Percentiles rank a stretch among this genome's conserved stretches.
These are phyloP conservation scores for Passiflora organensis DNA, from an alignment of 345 rosid genomes.

Conservation along the genomic window DNA sequence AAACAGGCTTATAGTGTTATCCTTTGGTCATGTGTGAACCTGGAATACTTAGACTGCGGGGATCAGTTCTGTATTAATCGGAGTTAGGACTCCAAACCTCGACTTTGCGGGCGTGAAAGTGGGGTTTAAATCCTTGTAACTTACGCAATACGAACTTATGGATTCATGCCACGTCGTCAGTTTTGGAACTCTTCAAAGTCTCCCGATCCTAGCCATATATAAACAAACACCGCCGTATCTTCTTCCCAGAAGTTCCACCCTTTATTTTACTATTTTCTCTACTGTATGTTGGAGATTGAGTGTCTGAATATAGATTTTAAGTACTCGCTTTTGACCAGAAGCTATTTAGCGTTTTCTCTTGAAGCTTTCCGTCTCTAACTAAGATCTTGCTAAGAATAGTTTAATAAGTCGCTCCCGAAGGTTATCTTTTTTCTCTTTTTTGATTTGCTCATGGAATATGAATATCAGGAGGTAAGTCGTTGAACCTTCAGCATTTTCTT, in stretches of 20 bases:
- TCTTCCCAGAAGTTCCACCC: neutral
- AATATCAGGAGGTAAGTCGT: constrained; percentile 43
- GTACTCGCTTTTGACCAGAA: no score
- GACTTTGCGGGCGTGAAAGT: no score
- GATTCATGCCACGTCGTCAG: neutral
- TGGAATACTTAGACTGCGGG: no score
- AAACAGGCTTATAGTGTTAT: no score
- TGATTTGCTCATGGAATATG: constrained; percentile 27
- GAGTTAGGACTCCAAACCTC: no score
- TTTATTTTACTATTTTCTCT: neutral
- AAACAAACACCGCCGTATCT: neutral
- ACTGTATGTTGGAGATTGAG: no score
- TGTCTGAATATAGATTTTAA: no score
- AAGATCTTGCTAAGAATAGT: no score
- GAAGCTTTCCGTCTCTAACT: neutral
- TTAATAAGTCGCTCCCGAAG: no score
- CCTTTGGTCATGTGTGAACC: no score
- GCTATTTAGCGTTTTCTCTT: neutral
- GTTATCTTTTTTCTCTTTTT: neutral
- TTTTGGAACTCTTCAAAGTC: neutral
- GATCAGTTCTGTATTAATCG: no score
- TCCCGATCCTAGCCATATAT: neutral
- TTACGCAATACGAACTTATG: neutral
- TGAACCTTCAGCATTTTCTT: neutral
- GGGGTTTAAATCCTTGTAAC: no score